Percentiles rank a stretch among this genome's conserved stretches.
These are phyloP conservation scores for Eleusine coracana DNA, from an alignment of 176 grass and related monocot genomes.

Conservation along the genomic window DNA sequence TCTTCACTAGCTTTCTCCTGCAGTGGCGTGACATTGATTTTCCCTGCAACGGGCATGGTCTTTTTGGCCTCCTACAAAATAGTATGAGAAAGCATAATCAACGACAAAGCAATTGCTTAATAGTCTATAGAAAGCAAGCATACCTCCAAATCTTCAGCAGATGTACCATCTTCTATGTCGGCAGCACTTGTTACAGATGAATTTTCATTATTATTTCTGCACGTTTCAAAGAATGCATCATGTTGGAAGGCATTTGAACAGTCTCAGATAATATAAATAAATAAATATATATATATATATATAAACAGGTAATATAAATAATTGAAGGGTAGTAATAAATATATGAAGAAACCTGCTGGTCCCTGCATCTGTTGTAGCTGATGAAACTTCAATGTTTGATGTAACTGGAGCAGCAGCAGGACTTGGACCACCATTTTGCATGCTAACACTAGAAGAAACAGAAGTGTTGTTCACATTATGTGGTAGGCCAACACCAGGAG, in stretches of 20 bases:
- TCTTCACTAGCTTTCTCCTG: constrained; percentile 88
- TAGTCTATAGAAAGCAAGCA: constrained; percentile 3
- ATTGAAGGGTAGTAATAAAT: constrained; percentile 5
- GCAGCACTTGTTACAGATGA: constrained; percentile 28
- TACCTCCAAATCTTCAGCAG: constrained; percentile 88
- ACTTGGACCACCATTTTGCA: constrained; percentile 47
- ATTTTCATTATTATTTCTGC: constrained; percentile 59
- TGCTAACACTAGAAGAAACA: constrained; percentile 32
- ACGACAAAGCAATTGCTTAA: neutral
- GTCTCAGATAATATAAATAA: constrained; percentile 9
- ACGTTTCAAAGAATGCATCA: constrained; percentile 27
- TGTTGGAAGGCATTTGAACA: constrained; percentile 3
- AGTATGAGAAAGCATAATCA: constrained; percentile 23
- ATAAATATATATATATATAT: too few species aligned
- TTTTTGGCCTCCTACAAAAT: constrained; percentile 76
- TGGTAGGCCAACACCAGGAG: constrained; percentile 32
- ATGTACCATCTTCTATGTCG: constrained; percentile 58
- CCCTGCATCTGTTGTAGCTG: constrained; percentile 46
- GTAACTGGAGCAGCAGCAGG: constrained; percentile 31
- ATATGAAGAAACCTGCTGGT: constrained; percentile 37
- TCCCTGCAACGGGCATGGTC: constrained; percentile 62
- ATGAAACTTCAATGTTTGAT: constrained; percentile 34
- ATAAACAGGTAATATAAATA: constrained; percentile 8
- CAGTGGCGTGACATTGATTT: constrained; percentile 62
- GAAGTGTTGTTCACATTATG: constrained; percentile 45